Conservation (phyloP, 352 stramenopile species). For the Globisporangium viniferum region DNA sequence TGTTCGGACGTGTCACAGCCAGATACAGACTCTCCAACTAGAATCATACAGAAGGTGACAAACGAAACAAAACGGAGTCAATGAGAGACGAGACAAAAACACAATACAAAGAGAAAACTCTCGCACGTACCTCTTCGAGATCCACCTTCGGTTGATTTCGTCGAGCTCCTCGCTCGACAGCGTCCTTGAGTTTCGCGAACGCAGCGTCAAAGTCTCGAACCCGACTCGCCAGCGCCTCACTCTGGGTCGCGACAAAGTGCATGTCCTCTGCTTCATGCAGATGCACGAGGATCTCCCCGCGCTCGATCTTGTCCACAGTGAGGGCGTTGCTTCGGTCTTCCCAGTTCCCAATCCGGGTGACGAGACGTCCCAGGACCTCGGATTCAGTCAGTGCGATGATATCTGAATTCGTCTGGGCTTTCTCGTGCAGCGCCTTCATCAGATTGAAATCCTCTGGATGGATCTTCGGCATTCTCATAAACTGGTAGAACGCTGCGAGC, state of each 20-base stretch:
- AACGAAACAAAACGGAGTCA: background rate
- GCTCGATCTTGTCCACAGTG: conserved; percentile 33
- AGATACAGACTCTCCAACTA: conserved; percentile 50
- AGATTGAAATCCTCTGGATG: conserved; percentile 33
- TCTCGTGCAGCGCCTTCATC: conserved; percentile 41
- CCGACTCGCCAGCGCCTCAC: conserved; percentile 32
- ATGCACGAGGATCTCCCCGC: conserved; percentile 43
- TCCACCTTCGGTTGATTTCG: conserved; percentile 64
- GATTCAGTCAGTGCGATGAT: conserved; percentile 42
- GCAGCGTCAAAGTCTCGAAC: conserved; percentile 53
- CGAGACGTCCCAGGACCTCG: conserved; percentile 48
- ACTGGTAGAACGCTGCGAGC: conserved; percentile 64
- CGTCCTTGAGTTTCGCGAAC: conserved; percentile 60
- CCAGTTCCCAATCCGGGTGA: conserved; percentile 57
- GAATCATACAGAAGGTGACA: background rate
- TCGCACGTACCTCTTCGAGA: conserved; percentile 40
- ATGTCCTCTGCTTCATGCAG: conserved; percentile 64
- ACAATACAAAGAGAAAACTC: background rate
- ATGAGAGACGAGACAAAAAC: background rate
- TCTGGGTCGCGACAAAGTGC: conserved; percentile 39
- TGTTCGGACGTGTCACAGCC: conserved; percentile 33
- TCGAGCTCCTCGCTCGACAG: conserved; percentile 56
- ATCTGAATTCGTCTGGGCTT: conserved; percentile 24
- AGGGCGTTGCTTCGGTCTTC: conserved; percentile 33
- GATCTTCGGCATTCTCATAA: conserved; percentile 40